Percentiles rank a stretch among this genome's conserved stretches.
These are phyloP conservation scores for Chimonanthus praecox DNA, from an alignment of 164 flowering plant genomes.

Conservation along the genomic window DNA sequence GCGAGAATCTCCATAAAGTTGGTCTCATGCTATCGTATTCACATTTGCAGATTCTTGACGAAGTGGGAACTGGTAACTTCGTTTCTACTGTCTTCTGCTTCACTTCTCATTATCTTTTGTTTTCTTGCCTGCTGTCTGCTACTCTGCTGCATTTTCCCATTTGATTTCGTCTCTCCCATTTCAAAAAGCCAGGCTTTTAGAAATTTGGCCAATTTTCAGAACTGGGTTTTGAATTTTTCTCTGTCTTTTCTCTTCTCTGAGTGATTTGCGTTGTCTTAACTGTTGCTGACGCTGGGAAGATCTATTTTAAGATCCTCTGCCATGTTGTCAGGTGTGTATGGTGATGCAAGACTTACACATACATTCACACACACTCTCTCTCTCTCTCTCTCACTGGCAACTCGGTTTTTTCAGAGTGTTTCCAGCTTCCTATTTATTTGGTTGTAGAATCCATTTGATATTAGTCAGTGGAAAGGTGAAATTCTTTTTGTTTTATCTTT, in stretches of 20 bases:
- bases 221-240: neutral
- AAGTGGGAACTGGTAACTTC: too few species aligned
- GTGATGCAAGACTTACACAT: neutral
- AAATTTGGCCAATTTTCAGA: neutral
- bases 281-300: neutral
- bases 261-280: neutral
- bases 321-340: neutral
- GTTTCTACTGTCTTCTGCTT: too few species aligned
- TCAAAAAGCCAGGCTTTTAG: slow-evolving; percentile 1
- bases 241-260: neutral
- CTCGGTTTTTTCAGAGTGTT: neutral
- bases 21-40: too few species aligned
- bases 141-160: neutral
- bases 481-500: too few species aligned
- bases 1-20: too few species aligned
- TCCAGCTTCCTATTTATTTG: neutral
- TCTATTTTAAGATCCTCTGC: neutral
- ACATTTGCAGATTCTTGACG: too few species aligned
- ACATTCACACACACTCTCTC: too few species aligned
- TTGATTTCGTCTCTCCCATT: neutral
- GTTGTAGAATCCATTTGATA: neutral
- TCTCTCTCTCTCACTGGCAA: too few species aligned
- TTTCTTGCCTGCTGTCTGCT: neutral
- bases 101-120: too few species aligned
- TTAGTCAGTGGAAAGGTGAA: neutral